Evolutionary conservation across 2,329 filamentous ascomycete genomes (phyloP).

Genomic region (Didymella lethalis): DNA sequence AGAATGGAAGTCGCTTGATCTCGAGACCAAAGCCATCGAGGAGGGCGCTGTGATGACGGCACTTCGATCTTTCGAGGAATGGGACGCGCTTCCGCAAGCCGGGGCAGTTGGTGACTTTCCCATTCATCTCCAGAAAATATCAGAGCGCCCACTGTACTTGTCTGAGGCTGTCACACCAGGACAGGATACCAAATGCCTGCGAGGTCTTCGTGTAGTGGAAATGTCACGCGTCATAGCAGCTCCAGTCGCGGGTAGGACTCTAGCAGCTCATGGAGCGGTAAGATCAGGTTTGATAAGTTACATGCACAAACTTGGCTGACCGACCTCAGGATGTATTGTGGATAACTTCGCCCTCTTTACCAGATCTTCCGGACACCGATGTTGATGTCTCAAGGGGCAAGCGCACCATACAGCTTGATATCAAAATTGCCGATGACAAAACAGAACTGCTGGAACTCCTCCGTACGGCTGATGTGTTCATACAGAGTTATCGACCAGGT

Average conservation of each 20-base stretch:
- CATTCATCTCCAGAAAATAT: slow-evolving; percentile 54
- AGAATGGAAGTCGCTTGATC: slow-evolving; percentile 56
- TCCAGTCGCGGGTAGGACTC: slow-evolving; percentile 53
- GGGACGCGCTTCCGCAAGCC: slow-evolving; percentile 61
- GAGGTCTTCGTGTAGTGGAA: slow-evolving; percentile 53
- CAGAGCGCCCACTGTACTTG: slow-evolving; percentile 22
- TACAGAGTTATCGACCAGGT: slow-evolving; percentile 62
- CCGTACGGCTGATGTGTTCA: slow-evolving; percentile 60
- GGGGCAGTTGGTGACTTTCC: slow-evolving; percentile 56
- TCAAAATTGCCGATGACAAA: slow-evolving; percentile 54
- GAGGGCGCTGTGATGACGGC: slow-evolving; percentile 58
- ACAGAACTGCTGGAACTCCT: slow-evolving; percentile 54
- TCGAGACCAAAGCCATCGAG: slow-evolving; percentile 57
- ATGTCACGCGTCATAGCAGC: slow-evolving; percentile 57
- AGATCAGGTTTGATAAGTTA: not conserved
- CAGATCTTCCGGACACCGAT: slow-evolving; percentile 53
- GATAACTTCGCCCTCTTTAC: slow-evolving; percentile 54
- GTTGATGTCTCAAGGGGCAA: slow-evolving; percentile 59
- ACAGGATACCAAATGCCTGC: slow-evolving; percentile 45
- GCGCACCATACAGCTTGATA: slow-evolving; percentile 57
- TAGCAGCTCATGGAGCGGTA: slow-evolving; percentile 55
- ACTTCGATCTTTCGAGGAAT: slow-evolving; percentile 59
- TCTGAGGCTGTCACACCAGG: not conserved
- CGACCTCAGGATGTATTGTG: slow-evolving; percentile 53
- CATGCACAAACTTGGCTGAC: not conserved